Percentiles rank a stretch among this genome's conserved stretches.
These are phyloP conservation scores for Limnomonas spitsbergensis DNA, from an alignment of 139 green algal genomes.

Conservation along the genomic window DNA sequence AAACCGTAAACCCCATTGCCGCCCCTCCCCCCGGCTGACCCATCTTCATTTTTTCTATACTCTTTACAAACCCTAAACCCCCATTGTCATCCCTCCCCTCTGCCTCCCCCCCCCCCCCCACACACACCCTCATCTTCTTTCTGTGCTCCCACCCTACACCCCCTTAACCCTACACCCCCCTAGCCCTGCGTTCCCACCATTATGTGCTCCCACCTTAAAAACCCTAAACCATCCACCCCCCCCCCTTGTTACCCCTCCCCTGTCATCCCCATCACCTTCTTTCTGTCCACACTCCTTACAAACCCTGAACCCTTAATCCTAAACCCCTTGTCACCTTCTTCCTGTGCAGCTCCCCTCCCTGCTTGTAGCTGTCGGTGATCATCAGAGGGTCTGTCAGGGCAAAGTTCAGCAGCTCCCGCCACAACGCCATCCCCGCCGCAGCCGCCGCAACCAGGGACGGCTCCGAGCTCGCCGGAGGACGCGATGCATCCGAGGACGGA, in stretches of 20 bases:
- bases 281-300: neutral
- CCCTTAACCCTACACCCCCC: too few relatives aligned
- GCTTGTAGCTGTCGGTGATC: conserved; percentile 26
- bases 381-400: conserved; percentile 34
- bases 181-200: too few relatives aligned
- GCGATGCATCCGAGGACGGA: neutral
- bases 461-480: neutral
- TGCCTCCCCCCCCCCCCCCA: too few relatives aligned
- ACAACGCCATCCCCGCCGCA: conserved; percentile 23
- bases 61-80: too few relatives aligned
- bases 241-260: too few relatives aligned
- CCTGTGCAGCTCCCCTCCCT: conserved; percentile 46
- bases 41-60: conserved; percentile 24
- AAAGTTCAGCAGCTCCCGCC: conserved; percentile 37
- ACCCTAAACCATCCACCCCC: too few relatives aligned
- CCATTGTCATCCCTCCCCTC: too few relatives aligned
- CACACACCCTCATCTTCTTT: too few relatives aligned
- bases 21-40: conserved; percentile 56
- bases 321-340: conserved; percentile 52
- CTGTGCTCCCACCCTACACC: too few relatives aligned
- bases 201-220: too few relatives aligned
- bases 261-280: neutral
- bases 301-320: too few relatives aligned
- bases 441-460: neutral
- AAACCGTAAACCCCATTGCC: too few relatives aligned